These are phyloP conservation scores for Misopates orontium DNA, from an alignment of 257 asterid species.

Conservation along the genomic window DNA sequence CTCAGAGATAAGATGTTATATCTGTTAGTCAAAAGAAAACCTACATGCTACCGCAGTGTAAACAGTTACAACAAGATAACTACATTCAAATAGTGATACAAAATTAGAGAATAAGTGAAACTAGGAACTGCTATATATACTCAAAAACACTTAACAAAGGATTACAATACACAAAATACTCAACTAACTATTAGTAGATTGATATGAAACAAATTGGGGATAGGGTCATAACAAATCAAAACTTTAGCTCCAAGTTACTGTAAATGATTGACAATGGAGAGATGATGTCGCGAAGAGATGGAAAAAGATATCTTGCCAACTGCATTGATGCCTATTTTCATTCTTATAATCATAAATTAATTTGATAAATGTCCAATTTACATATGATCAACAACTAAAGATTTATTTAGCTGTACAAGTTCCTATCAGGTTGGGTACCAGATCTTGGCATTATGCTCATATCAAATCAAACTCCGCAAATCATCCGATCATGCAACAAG, in stretches of 20 bases:
- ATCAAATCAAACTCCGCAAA: too few species aligned
- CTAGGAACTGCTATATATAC: neutral
- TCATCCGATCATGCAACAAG: too few species aligned
- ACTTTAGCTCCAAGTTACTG: too few species aligned
- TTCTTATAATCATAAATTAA: neutral
- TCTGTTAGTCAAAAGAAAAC: neutral
- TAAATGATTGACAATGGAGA: too few species aligned
- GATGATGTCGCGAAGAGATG: too few species aligned
- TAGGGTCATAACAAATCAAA: neutral
- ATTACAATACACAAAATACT: neutral
- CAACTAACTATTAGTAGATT: neutral
- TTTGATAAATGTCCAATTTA: slow-evolving; percentile 8
- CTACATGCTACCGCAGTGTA: neutral
- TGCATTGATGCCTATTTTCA: too few species aligned
- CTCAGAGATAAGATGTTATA: slow-evolving; percentile 10
- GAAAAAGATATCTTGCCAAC: too few species aligned
- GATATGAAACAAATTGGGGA: slow-evolving; percentile 3
- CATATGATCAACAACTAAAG: neutral
- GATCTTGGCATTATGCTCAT: too few species aligned
- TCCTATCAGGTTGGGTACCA: too few species aligned
- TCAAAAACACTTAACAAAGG: neutral
- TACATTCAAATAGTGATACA: slow-evolving; percentile 1
- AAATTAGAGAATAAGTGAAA: neutral
- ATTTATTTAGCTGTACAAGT: too few species aligned
- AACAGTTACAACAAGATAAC: neutral